Conservation (phyloP, 148 eudicot species). For the Selenicereus undatus region DNA sequence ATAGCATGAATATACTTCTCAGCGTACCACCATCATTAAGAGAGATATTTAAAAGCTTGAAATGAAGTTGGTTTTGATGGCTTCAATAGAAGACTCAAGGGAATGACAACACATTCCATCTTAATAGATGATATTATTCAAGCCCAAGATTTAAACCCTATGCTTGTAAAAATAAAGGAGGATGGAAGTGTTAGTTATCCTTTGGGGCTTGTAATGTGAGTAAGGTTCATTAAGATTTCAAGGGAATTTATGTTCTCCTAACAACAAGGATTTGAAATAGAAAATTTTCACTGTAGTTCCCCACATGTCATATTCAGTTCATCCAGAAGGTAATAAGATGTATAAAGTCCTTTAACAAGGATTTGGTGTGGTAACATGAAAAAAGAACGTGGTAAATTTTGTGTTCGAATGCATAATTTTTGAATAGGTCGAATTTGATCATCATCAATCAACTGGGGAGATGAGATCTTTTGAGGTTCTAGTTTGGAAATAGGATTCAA, state of each 20-base stretch:
- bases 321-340: slow-evolving; percentile 16
- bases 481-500: too few species aligned
- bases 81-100: too few species aligned
- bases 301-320: background rate
- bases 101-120: background rate
- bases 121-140: background rate
- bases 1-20: background rate
- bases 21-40: background rate
- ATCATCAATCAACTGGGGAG: too few species aligned
- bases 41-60: background rate
- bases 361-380: background rate
- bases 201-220: background rate
- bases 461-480: too few species aligned
- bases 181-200: background rate
- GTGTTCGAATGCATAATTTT: background rate
- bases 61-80: background rate
- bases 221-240: background rate
- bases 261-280: background rate
- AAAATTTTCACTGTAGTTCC: background rate
- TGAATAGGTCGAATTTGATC: too few species aligned
- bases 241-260: background rate
- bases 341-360: background rate
- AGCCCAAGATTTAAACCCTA: background rate
- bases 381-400: slow-evolving; percentile 5
- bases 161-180: background rate